Evolutionary conservation across 805 yeast genomes (phyloP).

Genomic region (Barnettozyma sucrosica): DNA sequence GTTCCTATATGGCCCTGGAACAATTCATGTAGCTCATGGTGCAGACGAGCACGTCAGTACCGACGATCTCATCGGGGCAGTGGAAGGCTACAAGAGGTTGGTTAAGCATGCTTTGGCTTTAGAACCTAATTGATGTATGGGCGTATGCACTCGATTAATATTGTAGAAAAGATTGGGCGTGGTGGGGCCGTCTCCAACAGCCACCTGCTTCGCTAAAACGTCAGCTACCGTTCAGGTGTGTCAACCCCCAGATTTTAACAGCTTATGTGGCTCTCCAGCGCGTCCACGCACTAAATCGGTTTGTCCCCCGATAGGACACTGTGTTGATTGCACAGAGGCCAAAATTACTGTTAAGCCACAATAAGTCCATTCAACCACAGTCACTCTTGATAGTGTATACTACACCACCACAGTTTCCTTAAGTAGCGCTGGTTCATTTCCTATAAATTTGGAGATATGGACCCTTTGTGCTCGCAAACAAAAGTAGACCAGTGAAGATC

Average conservation of each 20-base stretch:
- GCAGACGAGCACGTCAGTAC: constrained; percentile 44
- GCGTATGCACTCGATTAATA: too few species aligned
- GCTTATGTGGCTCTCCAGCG: too few species aligned
- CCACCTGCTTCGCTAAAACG: too few species aligned
- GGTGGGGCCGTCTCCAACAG: too few species aligned
- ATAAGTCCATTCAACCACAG: too few species aligned
- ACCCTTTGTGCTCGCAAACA: too few species aligned
- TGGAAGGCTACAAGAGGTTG: constrained; percentile 41
- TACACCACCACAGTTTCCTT: neutral
- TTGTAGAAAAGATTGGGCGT: too few species aligned
- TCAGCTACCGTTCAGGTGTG: neutral
- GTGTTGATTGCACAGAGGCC: neutral
- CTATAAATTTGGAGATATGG: too few species aligned
- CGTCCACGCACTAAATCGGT: too few species aligned
- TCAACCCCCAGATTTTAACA: neutral
- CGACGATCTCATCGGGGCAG: constrained; percentile 40
- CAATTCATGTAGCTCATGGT: constrained; percentile 56
- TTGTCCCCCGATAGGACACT: neutral
- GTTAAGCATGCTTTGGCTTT: constrained; percentile 21
- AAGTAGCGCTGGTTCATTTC: neutral
- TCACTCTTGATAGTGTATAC: too few species aligned
- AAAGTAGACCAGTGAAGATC: too few species aligned
- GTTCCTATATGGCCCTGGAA: constrained; percentile 59
- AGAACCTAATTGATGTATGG: neutral
- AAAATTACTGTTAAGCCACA: too few species aligned